Evolutionary conservation across 2,329 filamentous ascomycete species (phyloP), one percentile per base, ranked within the genome.

Genomic region (Endoconidiophora polonica): DNA sequence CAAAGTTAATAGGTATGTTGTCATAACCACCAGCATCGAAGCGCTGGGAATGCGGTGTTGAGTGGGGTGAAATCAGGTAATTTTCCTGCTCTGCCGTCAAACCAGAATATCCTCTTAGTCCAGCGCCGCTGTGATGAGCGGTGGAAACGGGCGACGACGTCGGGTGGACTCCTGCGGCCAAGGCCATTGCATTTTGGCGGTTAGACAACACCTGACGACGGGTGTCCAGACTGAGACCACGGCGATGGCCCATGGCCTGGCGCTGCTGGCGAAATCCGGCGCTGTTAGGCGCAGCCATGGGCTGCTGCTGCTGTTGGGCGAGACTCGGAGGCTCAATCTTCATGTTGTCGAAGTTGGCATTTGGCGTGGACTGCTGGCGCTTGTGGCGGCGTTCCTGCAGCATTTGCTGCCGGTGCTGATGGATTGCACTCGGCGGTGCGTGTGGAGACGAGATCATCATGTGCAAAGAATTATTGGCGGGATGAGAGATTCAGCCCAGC

Each of bases 361-460:
- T 77, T 56, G 85, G 84, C 62, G 84, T 90, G 61, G 87, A 94
- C 61, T 85, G 81, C 71, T 94, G 86, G 69, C 87, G 83, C 65
- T 85, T 77, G 69, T 94, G 86, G 67, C 48, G 52, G 50, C 64
- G 63, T 59, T 59, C 59, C 59, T 65, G 64, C 42, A 62, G 50
- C 16, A 54, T 41, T 23, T 50, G 47, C 43, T 49, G 47, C 2
- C 52, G 38, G 37, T 44, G 44, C 37, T 46, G 43, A 38, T 53
- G 47, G n/a, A 53, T 49, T n/a, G 50, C 46, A 46, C 50, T 52
- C 37, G 50, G 41, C 5, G 50, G 50, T 41, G 43, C 43, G 29
- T 52, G 46, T 5, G 46, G 23, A 36, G 50, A 49, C n/a, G 50
- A 46, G 20, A 47, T 47, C 42, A 52, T 52, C 39, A 43, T 49